Evolutionary conservation across 306 rosid species (phyloP), one percentile per base, ranked within the genome.

Genomic region (Cucurbita ficifolia): DNA sequence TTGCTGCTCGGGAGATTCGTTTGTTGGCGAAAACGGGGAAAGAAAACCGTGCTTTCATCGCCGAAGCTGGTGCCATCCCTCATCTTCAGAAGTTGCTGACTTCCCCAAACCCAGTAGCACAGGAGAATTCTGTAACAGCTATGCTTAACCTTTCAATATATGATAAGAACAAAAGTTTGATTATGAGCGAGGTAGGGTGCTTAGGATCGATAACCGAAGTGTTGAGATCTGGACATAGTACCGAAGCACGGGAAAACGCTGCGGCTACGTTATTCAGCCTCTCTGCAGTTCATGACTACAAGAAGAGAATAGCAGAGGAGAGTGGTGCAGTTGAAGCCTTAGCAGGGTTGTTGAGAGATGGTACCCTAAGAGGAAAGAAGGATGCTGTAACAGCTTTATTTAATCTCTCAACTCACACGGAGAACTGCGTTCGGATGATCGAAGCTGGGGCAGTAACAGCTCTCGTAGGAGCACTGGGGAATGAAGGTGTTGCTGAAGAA

Each of bases 231-330:
- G 98, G 98, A 10, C 97, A 82, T 76, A 90, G 94, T 18, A 93
- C 90, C 33, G 98, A 93, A 72, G 96, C 94, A 22, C 85, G 92
- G 87, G 98, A 93, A 75, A 93, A 93, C 54, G 96, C 98, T 5
- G 98, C 98, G 7, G 98, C 98, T 1, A 93, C 98, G 5, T 83
- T 93, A 85, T 93, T 93, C 81, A 93, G 98, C 81, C 87, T 93
- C 63, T 93, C 98, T 3, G 92, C 98, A 0, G 98, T 93, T 21
- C 98, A 93, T 61, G 94, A 82, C 62, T 86, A 87, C 69, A 93
- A 93, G 87, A 93, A 88, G 87, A 86, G 84, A 83, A 93, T 93
- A 52, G 97, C 96, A 10, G 90, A 81, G 65, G 87, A 83, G 83
- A 79, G 38, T 9, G 96, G 97, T 65, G 96, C 89, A 0, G 76